phyloP scores from a whole-genome alignment of 2,329 filamentous ascomycete species.

The Kalmusia sp. region DNA sequence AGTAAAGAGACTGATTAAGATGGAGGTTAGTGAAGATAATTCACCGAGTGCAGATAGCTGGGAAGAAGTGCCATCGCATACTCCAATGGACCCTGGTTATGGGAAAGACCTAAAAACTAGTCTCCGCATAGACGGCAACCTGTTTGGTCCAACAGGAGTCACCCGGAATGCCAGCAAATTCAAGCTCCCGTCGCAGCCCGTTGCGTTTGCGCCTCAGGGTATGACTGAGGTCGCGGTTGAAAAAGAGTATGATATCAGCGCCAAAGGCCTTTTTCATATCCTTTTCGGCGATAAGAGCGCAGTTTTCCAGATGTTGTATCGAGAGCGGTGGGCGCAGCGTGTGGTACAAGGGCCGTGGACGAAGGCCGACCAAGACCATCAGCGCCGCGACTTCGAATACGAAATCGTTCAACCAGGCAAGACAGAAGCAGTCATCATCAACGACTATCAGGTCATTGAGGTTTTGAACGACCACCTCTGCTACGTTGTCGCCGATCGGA shows the following conservation, averaged over 20 bases:
- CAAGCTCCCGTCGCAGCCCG: conserved; percentile 79
- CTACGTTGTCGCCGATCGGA: conserved; percentile 70
- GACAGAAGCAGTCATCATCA: conserved; percentile 58
- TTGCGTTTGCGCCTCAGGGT: conserved; percentile 82
- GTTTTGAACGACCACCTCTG: conserved; percentile 64
- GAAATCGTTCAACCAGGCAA: conserved; percentile 65
- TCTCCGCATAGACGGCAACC: conserved; percentile 68
- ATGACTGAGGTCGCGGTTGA: conserved; percentile 80
- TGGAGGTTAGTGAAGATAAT: conserved; percentile 67
- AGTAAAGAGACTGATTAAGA: conserved; percentile 73
- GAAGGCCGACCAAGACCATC: conserved; percentile 70
- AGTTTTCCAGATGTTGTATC: conserved; percentile 89
- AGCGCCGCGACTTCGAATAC: conserved; percentile 83
- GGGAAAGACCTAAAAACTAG: conserved; percentile 62
- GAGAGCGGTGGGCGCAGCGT: conserved; percentile 60
- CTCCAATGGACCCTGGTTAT: conserved; percentile 63
- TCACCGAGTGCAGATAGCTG: conserved; percentile 86
- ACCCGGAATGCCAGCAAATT: conserved; percentile 70
- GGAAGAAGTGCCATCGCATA: conserved; percentile 76
- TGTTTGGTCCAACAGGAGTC: conserved; percentile 56
- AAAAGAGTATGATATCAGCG: conserved; percentile 85
- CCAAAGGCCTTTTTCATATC: conserved; percentile 94
- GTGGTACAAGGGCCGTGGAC: conserved; percentile 90
- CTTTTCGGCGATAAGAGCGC: conserved; percentile 96
- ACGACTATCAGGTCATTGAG: conserved; percentile 87